Evolutionary conservation across 306 rosid genomes (phyloP).

Genomic region (Pterocarpus macrocarpus): DNA sequence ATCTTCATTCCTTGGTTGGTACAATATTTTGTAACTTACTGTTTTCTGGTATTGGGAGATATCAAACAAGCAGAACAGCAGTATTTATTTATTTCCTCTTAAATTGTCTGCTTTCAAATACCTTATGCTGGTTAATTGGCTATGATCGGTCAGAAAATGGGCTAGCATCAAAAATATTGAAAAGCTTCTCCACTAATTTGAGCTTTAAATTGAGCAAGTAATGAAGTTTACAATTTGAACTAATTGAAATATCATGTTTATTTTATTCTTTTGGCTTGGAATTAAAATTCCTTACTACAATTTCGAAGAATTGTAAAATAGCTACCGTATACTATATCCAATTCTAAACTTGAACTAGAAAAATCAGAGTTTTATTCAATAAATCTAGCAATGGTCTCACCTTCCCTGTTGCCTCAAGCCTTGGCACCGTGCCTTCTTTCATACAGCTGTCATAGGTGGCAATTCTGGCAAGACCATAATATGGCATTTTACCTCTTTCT

Average conservation of each 20-base stretch:
- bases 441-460: not conserved
- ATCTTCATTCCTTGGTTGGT: conserved; percentile 1
- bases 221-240: not conserved
- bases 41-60: not conserved
- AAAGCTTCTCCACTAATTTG: conserved; percentile 12
- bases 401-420: not conserved
- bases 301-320: conserved; percentile 16
- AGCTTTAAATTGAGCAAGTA: conserved; percentile 27
- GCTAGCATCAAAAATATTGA: not conserved
- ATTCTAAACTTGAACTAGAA: not conserved
- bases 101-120: conserved; percentile 15
- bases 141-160: conserved; percentile 9
- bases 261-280: conserved; percentile 1
- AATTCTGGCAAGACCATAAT: conserved; percentile 2
- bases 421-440: not conserved
- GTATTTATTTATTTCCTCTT: not conserved
- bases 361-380: not conserved
- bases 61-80: no score
- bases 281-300: conserved; percentile 6
- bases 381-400: not conserved
- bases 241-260: not conserved
- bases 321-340: not conserved
- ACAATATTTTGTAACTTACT: not conserved
- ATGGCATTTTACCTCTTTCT: not conserved
- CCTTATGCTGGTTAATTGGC: conserved; percentile 22